These are phyloP conservation scores for Tricholoma bakamatsutake DNA, from an alignment of 768 basidiomycete genomes.

Conservation along the genomic window DNA sequence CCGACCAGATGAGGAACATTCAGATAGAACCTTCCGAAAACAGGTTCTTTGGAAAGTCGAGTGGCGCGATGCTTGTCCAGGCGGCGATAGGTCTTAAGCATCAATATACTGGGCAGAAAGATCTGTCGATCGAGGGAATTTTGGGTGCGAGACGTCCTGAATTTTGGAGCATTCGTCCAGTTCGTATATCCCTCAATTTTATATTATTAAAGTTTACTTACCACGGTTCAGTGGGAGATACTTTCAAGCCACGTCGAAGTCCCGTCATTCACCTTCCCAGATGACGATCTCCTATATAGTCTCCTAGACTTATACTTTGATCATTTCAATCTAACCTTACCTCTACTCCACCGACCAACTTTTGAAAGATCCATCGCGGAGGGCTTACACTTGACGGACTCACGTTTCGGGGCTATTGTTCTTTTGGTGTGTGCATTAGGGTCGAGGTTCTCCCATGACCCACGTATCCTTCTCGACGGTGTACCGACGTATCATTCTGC, in stretches of 20 bases:
- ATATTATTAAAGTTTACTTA: background rate
- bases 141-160: constrained; percentile 23
- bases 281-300: constrained; percentile 38
- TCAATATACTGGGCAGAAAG: constrained; percentile 40
- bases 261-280: constrained; percentile 39
- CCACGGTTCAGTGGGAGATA: constrained; percentile 31
- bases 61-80: constrained; percentile 47
- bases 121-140: constrained; percentile 10
- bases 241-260: constrained; percentile 7
- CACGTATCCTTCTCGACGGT: constrained; percentile 41
- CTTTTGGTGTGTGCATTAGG: constrained; percentile 71
- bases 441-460: constrained; percentile 53
- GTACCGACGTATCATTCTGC: constrained; percentile 35
- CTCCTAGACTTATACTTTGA: constrained; percentile 66
- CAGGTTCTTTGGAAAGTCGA: constrained; percentile 52
- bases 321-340: constrained; percentile 48
- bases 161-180: constrained; percentile 33
- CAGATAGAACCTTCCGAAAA: constrained; percentile 31
- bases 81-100: constrained; percentile 56
- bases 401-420: constrained; percentile 51
- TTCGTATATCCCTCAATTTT: constrained; percentile 13
- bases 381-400: constrained; percentile 43
- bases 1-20: constrained; percentile 30
- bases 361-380: constrained; percentile 49
- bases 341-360: constrained; percentile 68